These are phyloP conservation scores for Musa balbisiana DNA, from an alignment of 202 grass and related monocot species.

Conservation along the genomic window DNA sequence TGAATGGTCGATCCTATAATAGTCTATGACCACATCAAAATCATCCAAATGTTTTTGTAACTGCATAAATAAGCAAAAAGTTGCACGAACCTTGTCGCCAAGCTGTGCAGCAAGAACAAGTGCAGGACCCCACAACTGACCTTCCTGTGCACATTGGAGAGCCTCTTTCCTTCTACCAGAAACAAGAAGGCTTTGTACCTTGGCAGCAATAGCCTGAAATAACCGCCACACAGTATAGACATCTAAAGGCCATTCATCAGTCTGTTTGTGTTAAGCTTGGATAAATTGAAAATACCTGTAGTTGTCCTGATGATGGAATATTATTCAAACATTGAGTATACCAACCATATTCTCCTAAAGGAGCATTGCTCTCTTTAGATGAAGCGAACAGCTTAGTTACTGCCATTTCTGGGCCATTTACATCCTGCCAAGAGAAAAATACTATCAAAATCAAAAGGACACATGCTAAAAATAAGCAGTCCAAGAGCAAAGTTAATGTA, in stretches of 20 bases:
- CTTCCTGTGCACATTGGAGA: constrained; percentile 76
- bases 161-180: constrained; percentile 72
- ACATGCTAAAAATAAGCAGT: no score
- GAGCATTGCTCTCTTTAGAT: constrained; percentile 38
- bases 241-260: constrained; percentile 29
- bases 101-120: constrained; percentile 89
- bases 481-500: no score
- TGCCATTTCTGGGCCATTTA: constrained; percentile 79
- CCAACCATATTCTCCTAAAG: constrained; percentile 44
- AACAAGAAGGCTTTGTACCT: constrained; percentile 89
- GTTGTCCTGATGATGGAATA: constrained; percentile 64
- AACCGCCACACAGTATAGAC: background rate
- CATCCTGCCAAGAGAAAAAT: constrained; percentile 30
- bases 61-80: background rate
- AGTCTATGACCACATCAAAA: no score
- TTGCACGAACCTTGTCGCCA: constrained; percentile 59
- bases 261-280: background rate
- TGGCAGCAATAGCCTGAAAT: constrained; percentile 66
- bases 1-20: no score
- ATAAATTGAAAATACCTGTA: constrained; percentile 45
- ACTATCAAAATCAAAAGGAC: background rate
- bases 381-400: constrained; percentile 91
- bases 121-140: constrained; percentile 94
- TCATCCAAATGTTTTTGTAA: background rate
- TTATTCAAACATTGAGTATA: constrained; percentile 50